phyloP scores from a whole-genome alignment of 2,329 filamentous ascomycete genomes.

The Plectosphaerella sp. region DNA sequence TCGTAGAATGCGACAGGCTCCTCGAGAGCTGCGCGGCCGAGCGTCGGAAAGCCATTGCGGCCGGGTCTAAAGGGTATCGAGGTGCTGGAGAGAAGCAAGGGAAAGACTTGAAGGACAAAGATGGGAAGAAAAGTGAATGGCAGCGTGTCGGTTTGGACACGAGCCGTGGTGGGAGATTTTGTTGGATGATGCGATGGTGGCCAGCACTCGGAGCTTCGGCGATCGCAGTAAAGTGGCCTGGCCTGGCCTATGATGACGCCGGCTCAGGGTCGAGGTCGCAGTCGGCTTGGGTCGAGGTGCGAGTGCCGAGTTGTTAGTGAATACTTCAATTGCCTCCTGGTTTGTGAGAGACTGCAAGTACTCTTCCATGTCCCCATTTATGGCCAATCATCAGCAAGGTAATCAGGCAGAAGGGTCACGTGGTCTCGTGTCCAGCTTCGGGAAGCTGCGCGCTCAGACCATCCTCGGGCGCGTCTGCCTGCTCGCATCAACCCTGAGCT shows the following conservation, averaged over 20 bases:
- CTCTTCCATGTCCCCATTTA: rapidly evolving
- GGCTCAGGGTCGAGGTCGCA: background rate
- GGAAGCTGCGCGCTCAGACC: background rate
- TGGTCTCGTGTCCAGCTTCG: slow-evolving; percentile 7
- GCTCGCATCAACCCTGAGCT: background rate
- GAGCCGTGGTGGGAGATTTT: too few relatives aligned
- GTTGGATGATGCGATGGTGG: background rate
- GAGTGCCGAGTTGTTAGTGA: slow-evolving; percentile 1
- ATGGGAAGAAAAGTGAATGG: background rate
- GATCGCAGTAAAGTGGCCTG: background rate
- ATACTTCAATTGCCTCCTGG: too few relatives aligned
- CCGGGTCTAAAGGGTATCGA: slow-evolving; percentile 1
- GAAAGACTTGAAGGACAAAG: background rate
- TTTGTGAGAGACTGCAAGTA: too few relatives aligned
- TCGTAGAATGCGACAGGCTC: slow-evolving; percentile 15
- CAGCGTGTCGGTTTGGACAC: background rate
- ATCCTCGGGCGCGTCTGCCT: slow-evolving; percentile 5
- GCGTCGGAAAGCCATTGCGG: slow-evolving; percentile 34
- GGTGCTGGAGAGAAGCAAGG: background rate
- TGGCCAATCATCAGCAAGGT: slow-evolving; percentile 7
- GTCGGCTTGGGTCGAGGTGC: background rate
- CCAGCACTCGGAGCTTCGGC: background rate
- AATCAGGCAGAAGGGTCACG: slow-evolving; percentile 7
- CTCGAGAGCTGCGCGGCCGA: slow-evolving; percentile 30
- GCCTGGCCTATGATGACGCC: background rate